Evolutionary conservation across 1,284 basidiomycete genomes (phyloP), one percentile per base, ranked within the genome.

Genomic region (Blastosporella zonata): DNA sequence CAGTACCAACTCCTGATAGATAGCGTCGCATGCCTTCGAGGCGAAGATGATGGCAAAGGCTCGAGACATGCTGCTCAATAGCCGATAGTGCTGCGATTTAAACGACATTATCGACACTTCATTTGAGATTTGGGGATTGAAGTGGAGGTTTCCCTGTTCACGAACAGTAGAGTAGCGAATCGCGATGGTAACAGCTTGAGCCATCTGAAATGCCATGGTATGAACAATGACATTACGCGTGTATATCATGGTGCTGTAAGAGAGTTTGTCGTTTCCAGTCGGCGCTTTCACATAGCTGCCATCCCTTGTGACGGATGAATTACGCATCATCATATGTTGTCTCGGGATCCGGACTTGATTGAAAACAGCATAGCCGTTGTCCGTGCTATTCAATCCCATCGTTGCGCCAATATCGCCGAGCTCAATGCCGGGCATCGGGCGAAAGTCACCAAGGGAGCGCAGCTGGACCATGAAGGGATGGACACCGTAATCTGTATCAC

Each of bases 401-500:
- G 56, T 56, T 20, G 52, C 20, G 12, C 61, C 59, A 17, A 60
- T 56, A 21, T 62, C 61, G 12, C 61, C 59, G n/a, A 61, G 49
- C 37, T 60, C 57, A 22, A 61, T 52, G 3, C 58, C 59, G 6
- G 59, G 35, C 29, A 43, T 25, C 6, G 50, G 45, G 31, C 40
- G 25, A 20, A 53, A 59, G 39, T 60, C 51, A 2, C 52, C 50
- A 6, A 59, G 27, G 3, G 57, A 57, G 7, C 59, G 57, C 13
- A 62, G 44, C 41, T 61, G 61, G 7, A 58, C 52, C 45, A 62
- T 55, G 29, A 60, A 62, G 1, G 53, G 52, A 36, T 60, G 60
- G 34, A 56, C 49, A 23, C 56, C 59, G 29, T 59, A 51, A 38
- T 62, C 55, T 10, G 29, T 47, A 3, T 20, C 27, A 8, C n/a